Conservation (phyloP, 495 filamentous ascomycete species). For the Penicillium pulvis region DNA sequence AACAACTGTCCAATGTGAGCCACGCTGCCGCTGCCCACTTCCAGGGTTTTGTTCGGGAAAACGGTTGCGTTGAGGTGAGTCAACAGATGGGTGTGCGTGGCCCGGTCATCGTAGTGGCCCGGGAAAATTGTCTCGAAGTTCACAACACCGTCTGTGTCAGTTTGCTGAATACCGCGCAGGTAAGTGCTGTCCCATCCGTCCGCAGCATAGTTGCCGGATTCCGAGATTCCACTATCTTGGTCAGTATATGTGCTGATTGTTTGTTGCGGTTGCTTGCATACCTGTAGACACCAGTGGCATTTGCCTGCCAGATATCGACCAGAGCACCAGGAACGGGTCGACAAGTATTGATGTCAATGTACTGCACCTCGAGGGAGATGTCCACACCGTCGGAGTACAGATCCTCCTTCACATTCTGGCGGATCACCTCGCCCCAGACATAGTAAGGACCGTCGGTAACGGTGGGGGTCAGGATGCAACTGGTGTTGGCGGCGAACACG, state of each 20-base stretch:
- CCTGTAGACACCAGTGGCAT: constrained; percentile 56
- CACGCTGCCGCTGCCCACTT: constrained; percentile 43
- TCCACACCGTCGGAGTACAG: constrained; percentile 46
- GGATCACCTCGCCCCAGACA: constrained; percentile 51
- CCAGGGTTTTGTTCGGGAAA: constrained; percentile 50
- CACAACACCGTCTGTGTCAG: constrained; percentile 57
- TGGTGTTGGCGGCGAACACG: constrained; percentile 56
- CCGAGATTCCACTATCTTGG: constrained; percentile 32
- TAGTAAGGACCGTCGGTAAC: constrained; percentile 58
- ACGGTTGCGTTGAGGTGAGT: constrained; percentile 50
- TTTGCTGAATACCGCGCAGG: constrained; percentile 56
- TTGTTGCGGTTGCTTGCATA: constrained; percentile 2
- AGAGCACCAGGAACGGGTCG: constrained; percentile 32
- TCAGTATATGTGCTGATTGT: neutral
- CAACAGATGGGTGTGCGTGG: constrained; percentile 58
- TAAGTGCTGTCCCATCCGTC: constrained; percentile 48
- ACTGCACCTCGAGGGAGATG: constrained; percentile 48
- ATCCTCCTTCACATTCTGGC: constrained; percentile 47
- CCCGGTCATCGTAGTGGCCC: constrained; percentile 61
- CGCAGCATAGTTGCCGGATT: constrained; percentile 37
- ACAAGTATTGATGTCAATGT: constrained; percentile 48
- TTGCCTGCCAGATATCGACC: constrained; percentile 47
- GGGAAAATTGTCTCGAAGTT: constrained; percentile 60
- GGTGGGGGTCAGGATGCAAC: constrained; percentile 55
- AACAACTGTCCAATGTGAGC: constrained; percentile 56